phyloP scores from a whole-genome alignment of 1,284 basidiomycete species.

The Phellinidium pouzarii region DNA sequence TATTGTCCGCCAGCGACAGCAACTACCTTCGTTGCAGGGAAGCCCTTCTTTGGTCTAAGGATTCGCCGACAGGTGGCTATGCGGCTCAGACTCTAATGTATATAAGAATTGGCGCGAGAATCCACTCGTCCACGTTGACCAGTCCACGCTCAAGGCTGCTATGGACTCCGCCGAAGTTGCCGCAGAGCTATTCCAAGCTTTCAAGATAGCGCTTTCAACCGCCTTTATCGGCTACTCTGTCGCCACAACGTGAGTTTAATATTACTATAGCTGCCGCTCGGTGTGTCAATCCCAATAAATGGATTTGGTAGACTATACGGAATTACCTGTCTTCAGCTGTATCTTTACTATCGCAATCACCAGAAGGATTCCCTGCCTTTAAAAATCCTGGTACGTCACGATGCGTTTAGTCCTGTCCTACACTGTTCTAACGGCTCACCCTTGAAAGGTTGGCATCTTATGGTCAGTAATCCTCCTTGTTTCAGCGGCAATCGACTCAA shows the following conservation, averaged over 20 bases:
- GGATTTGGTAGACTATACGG: neutral
- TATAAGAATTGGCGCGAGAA: too few relatives aligned
- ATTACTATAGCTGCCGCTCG: neutral
- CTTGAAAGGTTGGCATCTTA: neutral
- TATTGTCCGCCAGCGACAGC: too few relatives aligned
- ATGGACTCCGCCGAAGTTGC: neutral
- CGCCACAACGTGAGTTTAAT: conserved; percentile 2
- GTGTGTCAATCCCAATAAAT: neutral
- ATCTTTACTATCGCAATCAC: conserved; percentile 9
- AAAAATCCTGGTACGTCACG: conserved; percentile 1
- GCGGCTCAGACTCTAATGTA: too few relatives aligned
- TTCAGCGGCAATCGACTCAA: neutral
- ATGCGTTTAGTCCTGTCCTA: neutral
- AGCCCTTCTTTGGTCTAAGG: too few relatives aligned
- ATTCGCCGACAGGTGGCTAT: too few relatives aligned
- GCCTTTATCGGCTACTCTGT: conserved; percentile 1
- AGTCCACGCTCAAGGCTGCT: too few relatives aligned
- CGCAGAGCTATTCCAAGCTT: neutral
- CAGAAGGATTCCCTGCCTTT: neutral
- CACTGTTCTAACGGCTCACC: neutral
- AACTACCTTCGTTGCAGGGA: too few relatives aligned
- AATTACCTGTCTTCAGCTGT: conserved; percentile 5
- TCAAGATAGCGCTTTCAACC: conserved; percentile 1
- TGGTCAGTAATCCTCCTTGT: neutral
- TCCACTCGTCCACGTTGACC: too few relatives aligned